A percentile compares a stretch with the other conserved stretches of the same genome.
These are phyloP conservation scores for Zanthoxylum bungeanum DNA, from an alignment of 345 rosid genomes.

Conservation along the genomic window DNA sequence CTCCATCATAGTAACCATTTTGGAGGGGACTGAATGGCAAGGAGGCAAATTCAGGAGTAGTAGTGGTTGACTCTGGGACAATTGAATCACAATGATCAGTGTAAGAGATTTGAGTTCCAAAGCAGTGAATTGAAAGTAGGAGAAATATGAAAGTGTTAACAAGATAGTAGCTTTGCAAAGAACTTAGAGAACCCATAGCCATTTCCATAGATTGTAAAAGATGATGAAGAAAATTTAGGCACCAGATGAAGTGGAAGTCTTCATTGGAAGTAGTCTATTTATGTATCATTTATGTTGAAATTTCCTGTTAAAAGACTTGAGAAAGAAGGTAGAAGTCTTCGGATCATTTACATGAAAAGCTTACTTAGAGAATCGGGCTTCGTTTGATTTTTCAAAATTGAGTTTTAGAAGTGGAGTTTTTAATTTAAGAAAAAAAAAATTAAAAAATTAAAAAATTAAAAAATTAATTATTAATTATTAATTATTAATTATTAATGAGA, in stretches of 20 bases:
- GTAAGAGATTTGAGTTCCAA: constrained; percentile 14
- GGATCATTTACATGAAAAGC: neutral
- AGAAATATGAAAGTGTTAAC: neutral
- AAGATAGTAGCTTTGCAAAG: constrained; percentile 4
- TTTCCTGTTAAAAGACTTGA: neutral
- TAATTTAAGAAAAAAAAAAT: no score
- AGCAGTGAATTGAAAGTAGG: neutral
- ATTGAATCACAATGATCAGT: constrained; percentile 1
- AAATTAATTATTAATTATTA: no score
- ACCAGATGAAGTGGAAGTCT: neutral
- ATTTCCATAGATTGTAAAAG: neutral
- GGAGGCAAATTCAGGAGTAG: constrained; percentile 12
- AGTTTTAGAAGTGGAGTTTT: no score
- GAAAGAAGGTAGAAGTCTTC: neutral
- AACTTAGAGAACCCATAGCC: neutral
- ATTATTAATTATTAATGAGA: no score
- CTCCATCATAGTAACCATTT: constrained; percentile 28
- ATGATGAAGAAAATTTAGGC: neutral
- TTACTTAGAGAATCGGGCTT: no score
- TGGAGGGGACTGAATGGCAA: constrained; percentile 26
- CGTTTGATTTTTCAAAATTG: no score
- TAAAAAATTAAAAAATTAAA: no score
- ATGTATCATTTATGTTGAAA: neutral
- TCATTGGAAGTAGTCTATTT: neutral
- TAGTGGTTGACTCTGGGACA: neutral